These are phyloP conservation scores for Russula earlei DNA, from an alignment of 768 basidiomycete species.

Conservation along the genomic window DNA sequence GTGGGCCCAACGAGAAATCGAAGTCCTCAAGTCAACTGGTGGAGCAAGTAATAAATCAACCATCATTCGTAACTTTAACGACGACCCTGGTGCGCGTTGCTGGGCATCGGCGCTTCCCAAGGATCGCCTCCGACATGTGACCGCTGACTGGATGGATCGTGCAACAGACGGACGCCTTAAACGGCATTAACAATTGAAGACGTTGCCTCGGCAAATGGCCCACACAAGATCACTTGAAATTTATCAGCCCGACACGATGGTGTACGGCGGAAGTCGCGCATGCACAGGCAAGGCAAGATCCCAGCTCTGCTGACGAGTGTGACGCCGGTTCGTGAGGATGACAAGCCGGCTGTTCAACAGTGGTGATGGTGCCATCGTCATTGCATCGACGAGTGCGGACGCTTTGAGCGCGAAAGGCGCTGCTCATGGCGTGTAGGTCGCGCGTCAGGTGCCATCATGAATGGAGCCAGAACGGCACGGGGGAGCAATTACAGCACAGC, in stretches of 20 bases:
- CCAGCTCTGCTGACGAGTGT: not conserved
- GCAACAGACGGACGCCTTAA: not conserved
- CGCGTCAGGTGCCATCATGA: not conserved
- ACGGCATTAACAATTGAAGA: not conserved
- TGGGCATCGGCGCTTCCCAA: not conserved
- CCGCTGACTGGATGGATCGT: not conserved
- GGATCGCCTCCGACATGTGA: constrained; percentile 5
- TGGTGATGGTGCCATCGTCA: not conserved
- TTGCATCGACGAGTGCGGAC: not conserved
- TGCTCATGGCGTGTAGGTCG: not conserved
- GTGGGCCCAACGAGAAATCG: not conserved
- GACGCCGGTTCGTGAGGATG: not conserved
- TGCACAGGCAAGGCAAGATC: not conserved
- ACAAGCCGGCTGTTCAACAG: not conserved
- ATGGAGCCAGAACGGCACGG: not conserved
- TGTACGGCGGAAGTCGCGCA: not conserved
- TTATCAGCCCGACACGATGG: not conserved
- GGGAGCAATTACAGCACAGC: not conserved
- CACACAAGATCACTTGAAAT: not conserved
- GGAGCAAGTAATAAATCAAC: not conserved
- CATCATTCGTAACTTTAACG: not conserved
- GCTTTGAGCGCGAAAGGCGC: not conserved
- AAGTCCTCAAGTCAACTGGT: not conserved
- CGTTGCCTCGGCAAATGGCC: not conserved
- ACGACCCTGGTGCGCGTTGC: not conserved